Evolutionary conservation across 1,284 basidiomycete genomes (phyloP).

Genomic region (Naganishia albida): DNA sequence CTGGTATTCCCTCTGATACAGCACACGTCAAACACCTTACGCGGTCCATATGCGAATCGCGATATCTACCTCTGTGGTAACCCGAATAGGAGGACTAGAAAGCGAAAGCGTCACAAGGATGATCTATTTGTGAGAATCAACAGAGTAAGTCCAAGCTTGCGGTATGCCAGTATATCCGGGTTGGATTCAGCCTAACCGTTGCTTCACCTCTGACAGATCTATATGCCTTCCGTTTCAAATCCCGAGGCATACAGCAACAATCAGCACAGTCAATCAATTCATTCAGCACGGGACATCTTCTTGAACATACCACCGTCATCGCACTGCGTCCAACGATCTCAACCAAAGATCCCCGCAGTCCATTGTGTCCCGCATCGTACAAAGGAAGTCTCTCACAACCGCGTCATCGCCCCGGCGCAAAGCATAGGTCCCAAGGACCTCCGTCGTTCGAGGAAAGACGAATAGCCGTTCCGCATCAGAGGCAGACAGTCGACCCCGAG

Average conservation of each 20-base stretch:
- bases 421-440: too few relatives aligned
- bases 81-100: conserved; percentile 10
- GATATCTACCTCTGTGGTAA: background rate
- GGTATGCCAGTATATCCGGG: background rate
- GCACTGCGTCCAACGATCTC: background rate
- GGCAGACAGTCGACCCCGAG: too few relatives aligned
- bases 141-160: background rate
- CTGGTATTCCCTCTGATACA: background rate
- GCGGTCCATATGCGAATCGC: conserved; percentile 3
- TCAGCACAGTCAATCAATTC: background rate
- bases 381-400: conserved; percentile 14
- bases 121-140: conserved; percentile 17
- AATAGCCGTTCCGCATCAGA: too few relatives aligned
- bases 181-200: background rate
- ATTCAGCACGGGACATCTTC: background rate
- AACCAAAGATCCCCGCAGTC: background rate
- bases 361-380: conserved; percentile 1
- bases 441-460: too few relatives aligned
- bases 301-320: background rate
- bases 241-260: conserved; percentile 13
- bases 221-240: conserved; percentile 2
- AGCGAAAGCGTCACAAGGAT: conserved; percentile 6
- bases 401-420: background rate
- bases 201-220: background rate
- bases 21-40: background rate